These are phyloP conservation scores for Davidsoniella virescens DNA, from an alignment of 2,329 filamentous ascomycete genomes.

Conservation along the genomic window DNA sequence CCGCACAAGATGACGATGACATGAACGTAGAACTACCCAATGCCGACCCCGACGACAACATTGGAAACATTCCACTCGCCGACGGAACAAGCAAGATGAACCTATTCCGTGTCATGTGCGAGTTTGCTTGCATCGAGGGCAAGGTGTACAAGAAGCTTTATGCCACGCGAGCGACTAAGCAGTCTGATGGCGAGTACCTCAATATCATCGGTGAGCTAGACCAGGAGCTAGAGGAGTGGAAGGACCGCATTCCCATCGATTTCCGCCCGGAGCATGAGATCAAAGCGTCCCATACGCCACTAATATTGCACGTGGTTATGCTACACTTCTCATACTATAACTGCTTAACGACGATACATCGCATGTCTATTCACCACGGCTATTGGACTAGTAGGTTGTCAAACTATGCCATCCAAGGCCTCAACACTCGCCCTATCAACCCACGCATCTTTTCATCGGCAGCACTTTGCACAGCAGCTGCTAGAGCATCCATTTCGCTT, in stretches of 20 bases:
- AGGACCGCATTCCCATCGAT: slow-evolving; percentile 84
- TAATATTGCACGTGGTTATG: slow-evolving; percentile 89
- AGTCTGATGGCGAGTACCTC: slow-evolving; percentile 80
- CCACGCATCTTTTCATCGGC: slow-evolving; percentile 90
- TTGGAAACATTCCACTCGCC: slow-evolving; percentile 81
- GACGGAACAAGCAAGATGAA: slow-evolving; percentile 90
- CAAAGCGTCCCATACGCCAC: slow-evolving; percentile 74
- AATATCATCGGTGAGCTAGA: slow-evolving; percentile 95
- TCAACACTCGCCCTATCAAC: slow-evolving; percentile 81
- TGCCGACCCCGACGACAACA: slow-evolving; percentile 77
- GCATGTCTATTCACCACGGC: slow-evolving; percentile 94
- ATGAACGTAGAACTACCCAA: slow-evolving; percentile 96
- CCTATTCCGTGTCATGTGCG: slow-evolving; percentile 81
- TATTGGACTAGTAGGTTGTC: slow-evolving; percentile 95
- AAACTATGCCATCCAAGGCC: slow-evolving; percentile 85
- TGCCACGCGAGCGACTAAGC: slow-evolving; percentile 78
- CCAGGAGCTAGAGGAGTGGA: slow-evolving; percentile 81
- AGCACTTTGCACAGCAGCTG: slow-evolving; percentile 80
- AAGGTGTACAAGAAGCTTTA: slow-evolving; percentile 89
- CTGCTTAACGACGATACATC: slow-evolving; percentile 90
- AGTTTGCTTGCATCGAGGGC: slow-evolving; percentile 80
- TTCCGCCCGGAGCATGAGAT: slow-evolving; percentile 97
- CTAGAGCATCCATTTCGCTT: slow-evolving; percentile 79
- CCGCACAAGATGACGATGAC: slow-evolving; percentile 47
- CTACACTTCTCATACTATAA: slow-evolving; percentile 97